Evolutionary conservation across 257 asterid genomes (phyloP).

Genomic region (Solanum medicagineum): DNA sequence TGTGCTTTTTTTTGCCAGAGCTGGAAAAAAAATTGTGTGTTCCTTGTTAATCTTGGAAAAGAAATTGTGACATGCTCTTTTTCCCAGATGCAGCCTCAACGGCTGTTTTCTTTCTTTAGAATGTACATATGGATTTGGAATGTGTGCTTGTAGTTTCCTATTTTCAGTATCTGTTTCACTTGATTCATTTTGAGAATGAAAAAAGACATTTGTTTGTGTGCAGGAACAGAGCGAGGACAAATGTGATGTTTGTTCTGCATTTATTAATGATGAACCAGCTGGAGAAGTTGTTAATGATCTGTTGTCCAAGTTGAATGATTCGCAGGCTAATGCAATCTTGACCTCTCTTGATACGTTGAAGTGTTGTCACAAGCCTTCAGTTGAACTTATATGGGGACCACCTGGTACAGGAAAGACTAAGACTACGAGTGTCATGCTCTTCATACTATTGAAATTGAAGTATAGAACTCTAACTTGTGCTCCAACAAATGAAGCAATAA

Average conservation of each 20-base stretch:
- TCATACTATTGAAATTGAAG: slow-evolving; percentile 1
- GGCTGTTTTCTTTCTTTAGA: neutral
- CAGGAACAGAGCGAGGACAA: neutral
- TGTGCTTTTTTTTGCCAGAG: neutral
- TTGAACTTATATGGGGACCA: slow-evolving; percentile 18
- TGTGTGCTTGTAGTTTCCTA: neutral
- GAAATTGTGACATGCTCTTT: neutral
- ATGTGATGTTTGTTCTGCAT: neutral
- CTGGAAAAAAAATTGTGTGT: neutral
- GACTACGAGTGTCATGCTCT: slow-evolving; percentile 5
- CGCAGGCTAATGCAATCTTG: slow-evolving; percentile 19
- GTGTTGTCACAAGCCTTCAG: slow-evolving; percentile 1
- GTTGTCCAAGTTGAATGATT: slow-evolving; percentile 21
- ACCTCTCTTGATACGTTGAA: neutral
- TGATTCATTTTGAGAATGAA: neutral
- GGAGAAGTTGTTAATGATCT: neutral
- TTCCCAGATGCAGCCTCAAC: neutral
- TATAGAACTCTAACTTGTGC: slow-evolving; percentile 9
- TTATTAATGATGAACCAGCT: neutral
- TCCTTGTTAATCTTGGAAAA: neutral
- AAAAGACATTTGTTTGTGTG: neutral
- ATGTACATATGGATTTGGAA: neutral
- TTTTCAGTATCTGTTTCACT: neutral
- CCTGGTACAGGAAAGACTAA: slow-evolving; percentile 18
- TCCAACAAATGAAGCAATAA: slow-evolving; percentile 23